Base-by-base conservation (phyloP, 2,329 filamentous ascomycete species). In the Cercospora beticola region DNA sequence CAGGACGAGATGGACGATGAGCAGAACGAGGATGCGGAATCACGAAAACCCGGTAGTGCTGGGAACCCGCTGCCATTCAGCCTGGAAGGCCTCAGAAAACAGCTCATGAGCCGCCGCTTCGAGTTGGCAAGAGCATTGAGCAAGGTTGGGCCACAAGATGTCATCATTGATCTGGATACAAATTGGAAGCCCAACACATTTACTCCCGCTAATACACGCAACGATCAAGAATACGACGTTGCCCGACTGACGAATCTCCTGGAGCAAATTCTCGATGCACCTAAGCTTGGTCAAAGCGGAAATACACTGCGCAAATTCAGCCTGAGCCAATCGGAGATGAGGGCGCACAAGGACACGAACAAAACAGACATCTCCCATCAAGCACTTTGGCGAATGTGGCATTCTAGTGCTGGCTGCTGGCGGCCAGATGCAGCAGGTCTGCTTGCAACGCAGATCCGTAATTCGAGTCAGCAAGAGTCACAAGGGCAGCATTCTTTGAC, bases 1-100 rank as follows among this genome's bases (percentile, higher is more conserved):
- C 79, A 81, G 18, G 80, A 81, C n/a, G 77, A 81, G 12, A 77
- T 77, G n/a, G 74, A 78, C n/a, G 72, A 70, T 65, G 74, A 70
- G 60, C 52, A 68, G 21, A 60, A 71, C 58, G 73, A 76, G 56
- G 67, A 70, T 12, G 63, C 75, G 2, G 8, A 56, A 56, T 69
- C 58, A 66, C 57, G 71, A 61, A 70, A 65, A 59, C 60, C 57
- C 6, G 12, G 31, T 4, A 62, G 57, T 21, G 21, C 59, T 30
- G 65, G 56, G 30, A 62, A 61, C n/a, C 23, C 60, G 23, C 65
- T 64, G n/a, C 65, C 49, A 10, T 70, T 69, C 40, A 62, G 60
- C 30, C 68, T 76, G 7, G 73, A 73, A 16, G 67, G 74, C 58
- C 59, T 79, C 63, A 57, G 73, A 68, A 70, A 74, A 68, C 62